Conservation (phyloP, 2,329 filamentous ascomycete genomes). For the Periglandula ipomoeae region DNA sequence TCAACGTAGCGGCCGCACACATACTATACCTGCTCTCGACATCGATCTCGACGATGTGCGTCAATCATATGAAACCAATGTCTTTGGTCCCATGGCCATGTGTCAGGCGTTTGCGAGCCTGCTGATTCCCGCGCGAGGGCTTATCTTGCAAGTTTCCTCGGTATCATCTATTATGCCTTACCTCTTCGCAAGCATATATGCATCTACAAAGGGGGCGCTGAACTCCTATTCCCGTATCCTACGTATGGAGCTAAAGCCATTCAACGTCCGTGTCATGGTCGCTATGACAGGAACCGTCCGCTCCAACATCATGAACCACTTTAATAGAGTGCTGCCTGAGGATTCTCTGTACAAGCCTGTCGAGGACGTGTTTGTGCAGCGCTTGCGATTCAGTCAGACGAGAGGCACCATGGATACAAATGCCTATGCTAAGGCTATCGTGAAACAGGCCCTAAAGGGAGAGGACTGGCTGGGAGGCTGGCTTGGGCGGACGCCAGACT, state of each 20-base stretch:
- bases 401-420: conserved; percentile 34
- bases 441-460: conserved; percentile 30
- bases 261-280: conserved; percentile 48
- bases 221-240: conserved; percentile 43
- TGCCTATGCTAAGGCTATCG: conserved; percentile 34
- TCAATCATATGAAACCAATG: conserved; percentile 46
- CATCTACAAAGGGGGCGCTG: conserved; percentile 46
- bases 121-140: conserved; percentile 39
- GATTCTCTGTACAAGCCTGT: conserved; percentile 39
- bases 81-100: conserved; percentile 49
- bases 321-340: conserved; percentile 31
- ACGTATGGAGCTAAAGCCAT: conserved; percentile 43
- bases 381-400: conserved; percentile 40
- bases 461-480: conserved; percentile 25
- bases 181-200: conserved; percentile 44
- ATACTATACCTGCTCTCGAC: conserved; percentile 43
- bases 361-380: conserved; percentile 34
- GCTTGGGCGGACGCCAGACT: conserved; percentile 24
- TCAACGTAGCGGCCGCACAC: conserved; percentile 35
- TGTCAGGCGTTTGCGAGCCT: conserved; percentile 39
- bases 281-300: conserved; percentile 45
- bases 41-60: conserved; percentile 43
- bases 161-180: conserved; percentile 41
- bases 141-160: conserved; percentile 48
- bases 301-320: conserved; percentile 37